Percentiles rank a stretch among this genome's conserved stretches.
These are phyloP conservation scores for Setaria italica DNA, from an alignment of 202 grass and related monocot species.

Conservation along the genomic window DNA sequence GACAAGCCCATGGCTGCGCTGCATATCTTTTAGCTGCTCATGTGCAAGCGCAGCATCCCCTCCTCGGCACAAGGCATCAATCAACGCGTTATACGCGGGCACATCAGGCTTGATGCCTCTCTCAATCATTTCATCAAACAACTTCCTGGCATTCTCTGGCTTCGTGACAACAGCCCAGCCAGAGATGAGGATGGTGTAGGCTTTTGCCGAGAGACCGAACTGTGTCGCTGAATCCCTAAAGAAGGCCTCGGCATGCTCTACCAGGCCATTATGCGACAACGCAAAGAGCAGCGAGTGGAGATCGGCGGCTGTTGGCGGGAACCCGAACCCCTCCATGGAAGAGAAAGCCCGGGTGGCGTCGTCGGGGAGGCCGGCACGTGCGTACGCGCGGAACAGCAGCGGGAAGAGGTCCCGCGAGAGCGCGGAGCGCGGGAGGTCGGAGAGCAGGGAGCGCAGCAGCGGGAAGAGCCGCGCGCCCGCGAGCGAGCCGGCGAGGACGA, in stretches of 20 bases:
- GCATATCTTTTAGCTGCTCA: constrained; percentile 63
- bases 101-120: constrained; percentile 52
- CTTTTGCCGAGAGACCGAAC: constrained; percentile 61
- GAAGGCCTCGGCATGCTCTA: constrained; percentile 67
- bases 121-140: constrained; percentile 85
- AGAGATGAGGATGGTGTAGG: constrained; percentile 77
- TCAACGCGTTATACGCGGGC: constrained; percentile 62
- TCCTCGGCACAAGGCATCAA: constrained; percentile 65
- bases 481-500: constrained; percentile 64
- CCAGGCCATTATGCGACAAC: constrained; percentile 70
- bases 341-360: constrained; percentile 71
- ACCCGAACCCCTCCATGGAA: constrained; percentile 67
- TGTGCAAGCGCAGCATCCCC: constrained; percentile 56
- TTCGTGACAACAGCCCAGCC: constrained; percentile 64
- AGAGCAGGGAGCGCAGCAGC: constrained; percentile 78
- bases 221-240: constrained; percentile 47
- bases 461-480: constrained; percentile 62
- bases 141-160: constrained; percentile 42
- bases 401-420: constrained; percentile 62
- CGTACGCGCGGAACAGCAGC: constrained; percentile 78
- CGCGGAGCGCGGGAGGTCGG: constrained; percentile 53
- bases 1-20: constrained; percentile 50
- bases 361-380: constrained; percentile 57
- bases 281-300: constrained; percentile 70
- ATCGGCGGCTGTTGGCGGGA: constrained; percentile 53